Conservation (phyloP, 257 asterid species). For the Lavandula angustifolia region DNA sequence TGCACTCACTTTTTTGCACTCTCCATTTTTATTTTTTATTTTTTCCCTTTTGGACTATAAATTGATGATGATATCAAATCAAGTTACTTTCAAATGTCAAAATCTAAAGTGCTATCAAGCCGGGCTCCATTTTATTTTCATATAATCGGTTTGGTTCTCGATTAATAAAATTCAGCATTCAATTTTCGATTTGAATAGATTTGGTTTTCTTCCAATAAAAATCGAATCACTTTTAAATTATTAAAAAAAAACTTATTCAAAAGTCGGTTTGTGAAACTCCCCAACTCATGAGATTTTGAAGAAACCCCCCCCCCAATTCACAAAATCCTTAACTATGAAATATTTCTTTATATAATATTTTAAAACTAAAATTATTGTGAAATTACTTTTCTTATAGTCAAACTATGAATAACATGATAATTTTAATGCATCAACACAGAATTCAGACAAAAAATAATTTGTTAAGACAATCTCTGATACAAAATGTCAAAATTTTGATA, state of each 20-base stretch:
- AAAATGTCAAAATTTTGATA: conserved; percentile 3
- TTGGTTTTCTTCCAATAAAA: too few species aligned
- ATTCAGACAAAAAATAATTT: background rate
- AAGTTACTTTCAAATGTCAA: background rate
- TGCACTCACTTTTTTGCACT: conserved; percentile 28
- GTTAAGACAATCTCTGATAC: background rate
- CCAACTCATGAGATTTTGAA: too few species aligned
- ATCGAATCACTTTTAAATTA: too few species aligned
- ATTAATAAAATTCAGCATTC: too few species aligned
- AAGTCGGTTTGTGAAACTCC: too few species aligned
- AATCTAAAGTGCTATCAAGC: background rate
- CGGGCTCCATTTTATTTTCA: too few species aligned
- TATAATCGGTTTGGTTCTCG: too few species aligned
- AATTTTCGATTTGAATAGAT: too few species aligned
- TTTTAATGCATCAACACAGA: background rate
- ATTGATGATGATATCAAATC: background rate
- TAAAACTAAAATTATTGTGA: background rate
- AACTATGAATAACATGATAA: background rate
- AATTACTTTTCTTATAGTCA: background rate
- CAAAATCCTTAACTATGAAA: too few species aligned
- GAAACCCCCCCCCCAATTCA: too few species aligned
- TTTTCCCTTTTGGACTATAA: background rate
- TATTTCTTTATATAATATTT: background rate
- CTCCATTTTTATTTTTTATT: background rate
- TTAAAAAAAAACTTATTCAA: too few species aligned